Conservation (phyloP, 176 grass and related monocot species). For the Lolium perenne region DNA sequence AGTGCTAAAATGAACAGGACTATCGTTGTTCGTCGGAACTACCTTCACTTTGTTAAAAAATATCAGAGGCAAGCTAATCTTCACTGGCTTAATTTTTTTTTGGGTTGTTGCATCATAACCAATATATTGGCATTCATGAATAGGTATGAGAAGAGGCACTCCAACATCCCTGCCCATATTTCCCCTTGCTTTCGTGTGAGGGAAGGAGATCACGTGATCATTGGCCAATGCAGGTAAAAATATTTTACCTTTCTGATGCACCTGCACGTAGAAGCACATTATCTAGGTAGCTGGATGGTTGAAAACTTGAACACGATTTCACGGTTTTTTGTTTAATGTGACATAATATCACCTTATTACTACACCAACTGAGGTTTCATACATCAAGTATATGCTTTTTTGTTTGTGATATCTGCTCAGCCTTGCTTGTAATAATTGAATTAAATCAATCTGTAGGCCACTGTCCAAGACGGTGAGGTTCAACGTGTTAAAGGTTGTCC, state of each 20-base stretch:
- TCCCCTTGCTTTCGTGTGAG: constrained; percentile 32
- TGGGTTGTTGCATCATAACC: background rate
- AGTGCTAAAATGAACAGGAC: constrained; percentile 41
- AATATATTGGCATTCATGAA: background rate
- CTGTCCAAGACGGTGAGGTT: constrained; percentile 30
- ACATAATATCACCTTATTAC: background rate
- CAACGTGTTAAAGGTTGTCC: constrained; percentile 36
- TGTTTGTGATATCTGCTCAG: background rate
- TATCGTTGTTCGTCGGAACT: constrained; percentile 36
- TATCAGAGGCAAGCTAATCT: constrained; percentile 31
- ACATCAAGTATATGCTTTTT: background rate
- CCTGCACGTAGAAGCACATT: background rate
- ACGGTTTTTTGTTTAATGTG: too few relatives aligned
- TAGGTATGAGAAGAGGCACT: constrained; percentile 46
- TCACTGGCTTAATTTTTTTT: background rate
- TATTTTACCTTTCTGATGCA: background rate
- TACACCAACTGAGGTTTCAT: background rate
- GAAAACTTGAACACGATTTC: background rate
- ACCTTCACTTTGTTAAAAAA: constrained; percentile 43
- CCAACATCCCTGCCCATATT: constrained; percentile 41
- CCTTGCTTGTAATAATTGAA: background rate
- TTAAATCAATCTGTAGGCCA: constrained; percentile 10
- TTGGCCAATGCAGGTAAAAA: constrained; percentile 36
- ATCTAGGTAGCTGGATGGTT: background rate
- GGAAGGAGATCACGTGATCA: constrained; percentile 38